Evolutionary conservation across 1,284 basidiomycete genomes (phyloP).

Genomic region (Boletus austroedulis): DNA sequence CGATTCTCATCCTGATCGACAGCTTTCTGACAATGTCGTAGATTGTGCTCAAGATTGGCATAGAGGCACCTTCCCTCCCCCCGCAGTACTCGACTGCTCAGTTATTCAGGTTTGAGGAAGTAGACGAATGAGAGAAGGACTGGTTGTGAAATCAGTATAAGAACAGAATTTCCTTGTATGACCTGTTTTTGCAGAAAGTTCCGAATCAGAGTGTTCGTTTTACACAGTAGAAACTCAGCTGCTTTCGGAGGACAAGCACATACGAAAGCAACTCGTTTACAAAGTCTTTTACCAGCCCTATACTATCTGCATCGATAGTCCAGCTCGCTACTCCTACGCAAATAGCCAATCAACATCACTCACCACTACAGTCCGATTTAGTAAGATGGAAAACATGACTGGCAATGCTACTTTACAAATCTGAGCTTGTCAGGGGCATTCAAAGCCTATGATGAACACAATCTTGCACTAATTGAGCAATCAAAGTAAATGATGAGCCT

Average conservation of each 20-base stretch:
- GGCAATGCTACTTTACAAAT: no score
- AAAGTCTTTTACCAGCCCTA: constrained; percentile 83
- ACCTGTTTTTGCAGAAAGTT: not conserved
- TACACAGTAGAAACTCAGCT: no score
- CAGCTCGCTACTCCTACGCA: constrained; percentile 83
- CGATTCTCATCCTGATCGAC: not conserved
- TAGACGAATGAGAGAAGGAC: not conserved
- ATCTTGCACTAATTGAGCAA: no score
- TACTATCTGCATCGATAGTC: constrained; percentile 87
- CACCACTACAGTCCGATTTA: not conserved
- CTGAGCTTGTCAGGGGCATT: no score
- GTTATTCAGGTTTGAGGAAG: not conserved
- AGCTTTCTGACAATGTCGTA: not conserved
- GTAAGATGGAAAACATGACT: no score
- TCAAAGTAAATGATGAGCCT: no score
- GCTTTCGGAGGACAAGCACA: no score
- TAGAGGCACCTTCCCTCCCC: not conserved
- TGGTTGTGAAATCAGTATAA: not conserved
- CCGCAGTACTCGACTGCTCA: not conserved
- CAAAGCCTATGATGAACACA: no score
- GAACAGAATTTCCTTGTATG: not conserved
- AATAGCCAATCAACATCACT: no score
- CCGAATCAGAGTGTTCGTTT: not conserved
- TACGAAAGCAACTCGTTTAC: constrained; percentile 86
- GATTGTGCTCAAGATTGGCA: not conserved